These are phyloP conservation scores for Neurospora sp. DNA, from an alignment of 495 filamentous ascomycete species.

Conservation along the genomic window DNA sequence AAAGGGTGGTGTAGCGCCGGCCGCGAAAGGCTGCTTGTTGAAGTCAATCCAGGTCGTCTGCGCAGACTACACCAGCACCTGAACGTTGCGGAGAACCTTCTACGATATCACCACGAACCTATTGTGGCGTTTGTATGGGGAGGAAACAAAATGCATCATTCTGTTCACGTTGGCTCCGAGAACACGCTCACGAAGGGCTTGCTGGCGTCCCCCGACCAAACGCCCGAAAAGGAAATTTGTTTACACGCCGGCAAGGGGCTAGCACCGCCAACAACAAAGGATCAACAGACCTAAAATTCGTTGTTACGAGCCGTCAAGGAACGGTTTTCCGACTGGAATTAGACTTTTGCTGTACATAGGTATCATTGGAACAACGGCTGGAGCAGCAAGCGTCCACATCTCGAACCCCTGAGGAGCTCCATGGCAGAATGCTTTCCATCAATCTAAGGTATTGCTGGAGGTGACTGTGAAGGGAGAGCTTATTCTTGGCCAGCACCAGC, in stretches of 20 bases:
- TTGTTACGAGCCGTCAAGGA: no score
- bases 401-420: no score
- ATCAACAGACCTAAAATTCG: no score
- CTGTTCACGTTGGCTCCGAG: background rate
- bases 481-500: no score
- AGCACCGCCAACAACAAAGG: background rate
- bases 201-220: background rate
- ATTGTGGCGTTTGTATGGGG: background rate
- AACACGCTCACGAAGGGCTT: background rate
- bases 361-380: no score
- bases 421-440: no score
- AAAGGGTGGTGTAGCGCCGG: background rate
- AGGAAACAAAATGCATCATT: background rate
- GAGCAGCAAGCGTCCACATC: no score
- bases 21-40: background rate
- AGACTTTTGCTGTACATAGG: no score
- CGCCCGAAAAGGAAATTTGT: background rate
- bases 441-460: no score
- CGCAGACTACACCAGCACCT: background rate
- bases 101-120: background rate
- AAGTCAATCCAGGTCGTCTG: background rate
- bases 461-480: background rate
- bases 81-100: background rate
- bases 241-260: background rate
- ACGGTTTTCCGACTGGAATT: no score